Evolutionary conservation across 345 rosid genomes (phyloP), one percentile per base, ranked within the genome.

Genomic region (Conringia planisiliqua): DNA sequence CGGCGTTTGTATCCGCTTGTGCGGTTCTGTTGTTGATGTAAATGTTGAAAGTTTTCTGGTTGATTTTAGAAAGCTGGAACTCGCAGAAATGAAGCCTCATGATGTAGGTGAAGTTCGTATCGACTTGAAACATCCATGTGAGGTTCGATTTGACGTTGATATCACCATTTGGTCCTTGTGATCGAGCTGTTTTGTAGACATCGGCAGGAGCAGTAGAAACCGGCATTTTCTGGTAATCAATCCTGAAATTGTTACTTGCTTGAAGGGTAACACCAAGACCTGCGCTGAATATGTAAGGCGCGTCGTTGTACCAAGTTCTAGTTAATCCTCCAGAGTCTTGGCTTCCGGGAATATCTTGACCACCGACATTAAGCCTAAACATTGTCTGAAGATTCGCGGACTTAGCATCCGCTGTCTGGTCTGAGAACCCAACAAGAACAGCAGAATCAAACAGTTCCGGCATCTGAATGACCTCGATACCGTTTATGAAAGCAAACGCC

Each of bases 51-150:
- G 74, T 84, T 69, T 80, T 88, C 65, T 90, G 91, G 43, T 95
- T 92, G 29, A 80, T 42, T 64, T 71, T 83, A 0, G 75, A 57
- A 1, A 76, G 65, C 59, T 72, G 63, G 81, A 86, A 78, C 26
- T 95, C 98, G 10, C 89, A 89, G 71, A 92, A 95, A 77, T 95
- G 94, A 12, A 95, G 75, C 71, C 98, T 86, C 58, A 87, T 70
- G 9, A 89, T 58, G 69, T 92, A 92, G 0, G 85, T 85, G 80
- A 89, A 95, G 42, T 84, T 87, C 3, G 85, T 79, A 74, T 95
- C 96, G 42, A 83, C 90, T 48, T 82, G 83, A 69, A 92, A 89
- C 60, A 76, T 17, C 98, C 98, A 90, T 50, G 97, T 89, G 40
- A 89, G 78, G 42, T 95, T 92, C 50, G 72, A 88, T 32, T 78